A percentile compares a stretch with the other conserved stretches of the same genome.
Evolutionary conservation across 768 basidiomycete species (phyloP).

Genomic region (Phylloporus rhodoxanthus): DNA sequence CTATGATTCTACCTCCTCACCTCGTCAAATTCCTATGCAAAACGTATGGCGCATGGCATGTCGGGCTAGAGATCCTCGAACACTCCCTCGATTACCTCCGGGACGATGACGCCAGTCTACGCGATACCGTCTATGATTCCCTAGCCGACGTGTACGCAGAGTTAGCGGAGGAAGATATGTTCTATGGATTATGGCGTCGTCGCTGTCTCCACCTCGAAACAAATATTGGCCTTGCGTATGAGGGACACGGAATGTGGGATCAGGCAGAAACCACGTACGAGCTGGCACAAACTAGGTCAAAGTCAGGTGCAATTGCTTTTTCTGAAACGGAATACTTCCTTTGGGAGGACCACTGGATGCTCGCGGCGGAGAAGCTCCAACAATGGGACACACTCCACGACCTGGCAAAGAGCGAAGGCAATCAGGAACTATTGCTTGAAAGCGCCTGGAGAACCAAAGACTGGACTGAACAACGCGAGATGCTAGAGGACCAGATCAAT

Average conservation of each 20-base stretch:
- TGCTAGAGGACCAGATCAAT: slow-evolving; percentile 74
- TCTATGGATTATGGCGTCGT: slow-evolving; percentile 92
- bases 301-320: slow-evolving; percentile 78
- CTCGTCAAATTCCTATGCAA: slow-evolving; percentile 95
- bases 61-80: slow-evolving; percentile 79
- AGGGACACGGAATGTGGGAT: slow-evolving; percentile 97
- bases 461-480: slow-evolving; percentile 78
- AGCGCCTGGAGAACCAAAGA: slow-evolving; percentile 93
- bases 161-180: slow-evolving; percentile 92
- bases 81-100: slow-evolving; percentile 71
- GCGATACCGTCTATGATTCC: slow-evolving; percentile 83
- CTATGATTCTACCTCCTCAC: slow-evolving; percentile 87
- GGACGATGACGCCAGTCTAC: slow-evolving; percentile 73
- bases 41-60: slow-evolving; percentile 95
- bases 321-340: slow-evolving; percentile 93
- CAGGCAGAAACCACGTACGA: slow-evolving; percentile 88
- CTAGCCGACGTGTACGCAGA: slow-evolving; percentile 95
- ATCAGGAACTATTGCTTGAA: slow-evolving; percentile 89
- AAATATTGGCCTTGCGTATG: slow-evolving; percentile 79
- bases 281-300: slow-evolving; percentile 77
- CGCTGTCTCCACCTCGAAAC: slow-evolving; percentile 88
- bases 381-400: slow-evolving; percentile 96
- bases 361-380: slow-evolving; percentile 91
- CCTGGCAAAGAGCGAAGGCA: slow-evolving; percentile 80
- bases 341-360: slow-evolving; percentile 99